phyloP scores from a whole-genome alignment of 768 basidiomycete species.

The Tricholoma bakamatsutake region DNA sequence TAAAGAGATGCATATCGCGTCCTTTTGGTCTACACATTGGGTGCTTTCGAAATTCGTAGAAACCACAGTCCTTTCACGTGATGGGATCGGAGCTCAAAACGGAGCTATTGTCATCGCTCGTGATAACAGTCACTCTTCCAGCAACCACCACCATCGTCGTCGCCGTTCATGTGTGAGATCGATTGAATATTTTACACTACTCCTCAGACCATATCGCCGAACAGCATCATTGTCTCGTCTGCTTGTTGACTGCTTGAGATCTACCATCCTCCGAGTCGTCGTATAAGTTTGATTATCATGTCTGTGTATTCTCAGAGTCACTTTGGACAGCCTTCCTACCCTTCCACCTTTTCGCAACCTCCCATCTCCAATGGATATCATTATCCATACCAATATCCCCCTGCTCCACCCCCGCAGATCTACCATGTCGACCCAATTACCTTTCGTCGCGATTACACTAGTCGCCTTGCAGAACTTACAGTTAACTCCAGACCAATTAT shows the following conservation, averaged over 20 bases:
- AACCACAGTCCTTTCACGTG: not conserved
- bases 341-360: slow-evolving; percentile 41
- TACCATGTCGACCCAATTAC: slow-evolving; percentile 58
- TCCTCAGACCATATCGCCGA: slow-evolving; percentile 6
- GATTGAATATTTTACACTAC: slow-evolving; percentile 35
- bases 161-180: slow-evolving; percentile 45
- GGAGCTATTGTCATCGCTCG: slow-evolving; percentile 16
- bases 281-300: slow-evolving; percentile 40
- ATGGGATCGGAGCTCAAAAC: slow-evolving; percentile 28
- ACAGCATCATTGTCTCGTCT: slow-evolving; percentile 9
- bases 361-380: slow-evolving; percentile 36
- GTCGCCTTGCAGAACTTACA: slow-evolving; percentile 72
- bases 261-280: slow-evolving; percentile 1
- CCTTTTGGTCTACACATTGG: not conserved
- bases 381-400: slow-evolving; percentile 38
- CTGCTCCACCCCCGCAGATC: slow-evolving; percentile 30
- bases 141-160: slow-evolving; percentile 32
- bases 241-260: slow-evolving; percentile 13
- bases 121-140: slow-evolving; percentile 20
- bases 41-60: not conserved
- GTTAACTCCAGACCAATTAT: slow-evolving; percentile 96
- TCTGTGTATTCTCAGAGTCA: slow-evolving; percentile 60
- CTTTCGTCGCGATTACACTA: slow-evolving; percentile 75
- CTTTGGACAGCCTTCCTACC: slow-evolving; percentile 54
- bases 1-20: not conserved